These are phyloP conservation scores for Polyporus arcularius DNA, from an alignment of 768 basidiomycete species.

Conservation along the genomic window DNA sequence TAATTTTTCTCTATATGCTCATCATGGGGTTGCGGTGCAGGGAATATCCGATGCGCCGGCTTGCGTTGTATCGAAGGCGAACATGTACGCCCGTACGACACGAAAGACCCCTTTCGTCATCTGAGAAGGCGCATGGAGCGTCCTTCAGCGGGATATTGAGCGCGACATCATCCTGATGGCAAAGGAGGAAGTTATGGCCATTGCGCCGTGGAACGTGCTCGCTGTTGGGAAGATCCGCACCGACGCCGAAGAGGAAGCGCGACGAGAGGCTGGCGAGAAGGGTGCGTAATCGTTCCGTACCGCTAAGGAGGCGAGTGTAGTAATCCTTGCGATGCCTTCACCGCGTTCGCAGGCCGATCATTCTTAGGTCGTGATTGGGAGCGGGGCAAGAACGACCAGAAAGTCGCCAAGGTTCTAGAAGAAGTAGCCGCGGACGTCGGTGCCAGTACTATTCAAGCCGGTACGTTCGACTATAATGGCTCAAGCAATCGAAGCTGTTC, in stretches of 20 bases:
- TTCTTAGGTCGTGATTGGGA: constrained; percentile 37
- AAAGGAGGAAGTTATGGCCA: constrained; percentile 31
- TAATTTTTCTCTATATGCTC: neutral
- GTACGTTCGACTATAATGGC: neutral
- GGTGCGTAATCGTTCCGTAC: constrained; percentile 34
- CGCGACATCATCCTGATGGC: constrained; percentile 40
- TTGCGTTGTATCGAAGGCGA: constrained; percentile 35
- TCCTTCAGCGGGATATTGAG: constrained; percentile 38
- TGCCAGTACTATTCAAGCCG: constrained; percentile 13
- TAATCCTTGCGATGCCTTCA: constrained; percentile 40
- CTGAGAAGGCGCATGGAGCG: constrained; percentile 38
- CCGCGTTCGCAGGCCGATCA: constrained; percentile 37
- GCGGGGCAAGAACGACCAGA: constrained; percentile 43
- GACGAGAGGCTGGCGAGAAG: constrained; percentile 31
- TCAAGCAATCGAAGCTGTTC: neutral
- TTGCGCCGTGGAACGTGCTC: constrained; percentile 44
- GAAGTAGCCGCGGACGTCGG: constrained; percentile 52
- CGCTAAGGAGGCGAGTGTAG: constrained; percentile 30
- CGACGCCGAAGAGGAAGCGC: constrained; percentile 35
- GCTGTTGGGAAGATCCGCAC: constrained; percentile 41
- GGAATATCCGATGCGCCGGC: constrained; percentile 33
- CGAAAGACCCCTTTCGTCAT: constrained; percentile 42
- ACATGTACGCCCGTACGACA: constrained; percentile 38
- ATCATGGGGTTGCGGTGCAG: neutral
- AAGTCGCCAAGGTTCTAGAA: constrained; percentile 45